Evolutionary conservation across 1,284 basidiomycete genomes (phyloP).

Genomic region (Cystobasidiaceae sp.): DNA sequence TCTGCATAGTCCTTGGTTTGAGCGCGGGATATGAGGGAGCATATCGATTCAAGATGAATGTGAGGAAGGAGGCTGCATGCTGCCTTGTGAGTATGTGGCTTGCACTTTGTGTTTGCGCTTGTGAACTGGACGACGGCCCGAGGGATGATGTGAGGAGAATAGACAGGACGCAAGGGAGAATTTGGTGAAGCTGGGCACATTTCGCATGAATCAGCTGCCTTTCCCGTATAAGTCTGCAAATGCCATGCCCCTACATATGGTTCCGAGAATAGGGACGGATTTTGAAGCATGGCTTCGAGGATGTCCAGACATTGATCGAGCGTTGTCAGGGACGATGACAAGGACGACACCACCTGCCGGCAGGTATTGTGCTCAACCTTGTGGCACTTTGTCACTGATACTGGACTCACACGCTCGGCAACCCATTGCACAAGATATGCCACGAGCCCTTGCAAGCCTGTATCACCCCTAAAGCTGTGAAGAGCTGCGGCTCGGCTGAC

Average conservation of each 20-base stretch:
- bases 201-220: not conserved
- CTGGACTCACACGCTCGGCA: conserved; percentile 65
- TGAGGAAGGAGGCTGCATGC: conserved; percentile 68
- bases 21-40: conserved; percentile 66
- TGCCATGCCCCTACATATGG: conserved; percentile 69
- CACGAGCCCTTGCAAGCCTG: conserved; percentile 86
- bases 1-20: conserved; percentile 84
- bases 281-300: conserved; percentile 73
- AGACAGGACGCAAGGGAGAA: conserved; percentile 86
- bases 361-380: no score
- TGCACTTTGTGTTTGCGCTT: conserved; percentile 46
- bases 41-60: conserved; percentile 64
- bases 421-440: conserved; percentile 95
- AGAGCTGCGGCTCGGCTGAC: conserved; percentile 76
- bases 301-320: conserved; percentile 76
- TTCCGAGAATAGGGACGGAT: conserved; percentile 82
- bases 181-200: conserved; percentile 73
- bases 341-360: conserved; percentile 32
- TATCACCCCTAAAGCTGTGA: conserved; percentile 79
- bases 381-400: no score
- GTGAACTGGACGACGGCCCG: conserved; percentile 25
- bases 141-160: conserved; percentile 60
- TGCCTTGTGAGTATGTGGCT: conserved; percentile 62
- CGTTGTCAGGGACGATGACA: conserved; percentile 56
- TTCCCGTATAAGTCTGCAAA: not conserved